Conservation (phyloP, 2,329 filamentous ascomycete genomes). For the Aureobasidium subglaciale region DNA sequence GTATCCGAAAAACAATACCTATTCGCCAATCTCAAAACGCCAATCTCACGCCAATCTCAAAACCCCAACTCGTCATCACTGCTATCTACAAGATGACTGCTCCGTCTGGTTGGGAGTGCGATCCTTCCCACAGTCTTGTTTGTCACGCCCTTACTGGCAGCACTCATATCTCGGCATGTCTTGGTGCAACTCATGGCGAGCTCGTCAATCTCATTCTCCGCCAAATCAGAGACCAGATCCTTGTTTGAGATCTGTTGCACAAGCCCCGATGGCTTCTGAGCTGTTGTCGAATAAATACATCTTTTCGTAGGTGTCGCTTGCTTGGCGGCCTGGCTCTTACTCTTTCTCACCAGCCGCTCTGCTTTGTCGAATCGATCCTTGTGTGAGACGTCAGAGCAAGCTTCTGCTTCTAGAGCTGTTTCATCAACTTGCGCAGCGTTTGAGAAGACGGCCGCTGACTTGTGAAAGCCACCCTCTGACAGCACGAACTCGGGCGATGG, state of each 20-base stretch:
- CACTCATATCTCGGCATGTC: neutral
- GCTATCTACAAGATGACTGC: neutral
- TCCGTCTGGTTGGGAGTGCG: neutral
- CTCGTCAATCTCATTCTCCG: slow-evolving; percentile 5
- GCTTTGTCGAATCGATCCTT: neutral
- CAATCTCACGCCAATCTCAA: neutral
- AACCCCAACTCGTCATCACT: slow-evolving; percentile 10
- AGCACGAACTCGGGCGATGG: too few species aligned
- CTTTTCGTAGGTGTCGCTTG: too few species aligned
- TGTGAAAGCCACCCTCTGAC: neutral
- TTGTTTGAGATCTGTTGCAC: neutral
- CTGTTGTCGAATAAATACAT: neutral
- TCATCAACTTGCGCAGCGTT: neutral
- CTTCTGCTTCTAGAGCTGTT: neutral
- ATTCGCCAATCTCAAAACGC: too few species aligned
- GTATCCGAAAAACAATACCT: neutral
- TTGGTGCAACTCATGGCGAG: slow-evolving; percentile 14
- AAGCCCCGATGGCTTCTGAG: neutral
- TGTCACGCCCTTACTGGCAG: neutral
- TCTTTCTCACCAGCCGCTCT: neutral
- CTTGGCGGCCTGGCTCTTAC: neutral
- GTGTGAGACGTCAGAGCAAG: too few species aligned
- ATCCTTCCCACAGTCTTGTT: neutral
- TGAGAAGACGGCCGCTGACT: too few species aligned
- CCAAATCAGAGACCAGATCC: neutral